Percentiles rank a stretch among this genome's conserved stretches.
Evolutionary conservation across 139 green algal genomes (phyloP).

Genomic region (Tetraselmis chui): DNA sequence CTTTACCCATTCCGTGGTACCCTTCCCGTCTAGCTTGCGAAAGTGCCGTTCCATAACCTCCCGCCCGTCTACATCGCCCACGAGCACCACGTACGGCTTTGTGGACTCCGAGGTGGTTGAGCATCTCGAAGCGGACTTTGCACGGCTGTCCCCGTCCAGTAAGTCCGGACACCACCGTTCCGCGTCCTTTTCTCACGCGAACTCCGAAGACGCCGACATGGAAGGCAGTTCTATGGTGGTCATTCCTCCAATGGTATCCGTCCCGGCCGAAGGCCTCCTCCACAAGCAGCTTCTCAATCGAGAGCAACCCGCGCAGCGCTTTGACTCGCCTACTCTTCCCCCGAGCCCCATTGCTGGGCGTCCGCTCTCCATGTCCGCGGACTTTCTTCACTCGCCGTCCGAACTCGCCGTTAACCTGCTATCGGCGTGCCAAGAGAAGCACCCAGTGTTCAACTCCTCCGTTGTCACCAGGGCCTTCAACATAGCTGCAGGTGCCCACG

Average conservation of each 20-base stretch:
- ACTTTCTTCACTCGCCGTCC: neutral
- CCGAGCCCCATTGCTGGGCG: neutral
- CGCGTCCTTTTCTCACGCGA: too few species aligned
- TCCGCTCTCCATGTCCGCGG: neutral
- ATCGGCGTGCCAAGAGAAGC: neutral
- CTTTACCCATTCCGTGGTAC: neutral
- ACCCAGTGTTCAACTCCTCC: neutral
- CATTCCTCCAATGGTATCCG: neutral
- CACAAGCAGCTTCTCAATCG: neutral
- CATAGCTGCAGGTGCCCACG: constrained; percentile 17
- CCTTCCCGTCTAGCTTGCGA: too few species aligned
- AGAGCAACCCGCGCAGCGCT: too few species aligned
- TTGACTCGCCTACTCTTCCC: too few species aligned
- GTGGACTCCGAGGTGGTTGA: neutral
- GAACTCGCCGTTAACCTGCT: neutral
- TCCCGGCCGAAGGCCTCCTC: neutral
- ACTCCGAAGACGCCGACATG: too few species aligned
- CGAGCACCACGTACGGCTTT: neutral
- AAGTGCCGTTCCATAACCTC: neutral
- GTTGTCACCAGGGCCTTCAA: neutral
- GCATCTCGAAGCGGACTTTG: too few species aligned
- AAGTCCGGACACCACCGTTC: too few species aligned
- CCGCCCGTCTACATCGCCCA: neutral
- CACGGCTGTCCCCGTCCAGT: too few species aligned
- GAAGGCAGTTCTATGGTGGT: too few species aligned